Base-by-base conservation (phyloP, 2,329 filamentous ascomycete species). In the Fusarium camptoceras region DNA sequence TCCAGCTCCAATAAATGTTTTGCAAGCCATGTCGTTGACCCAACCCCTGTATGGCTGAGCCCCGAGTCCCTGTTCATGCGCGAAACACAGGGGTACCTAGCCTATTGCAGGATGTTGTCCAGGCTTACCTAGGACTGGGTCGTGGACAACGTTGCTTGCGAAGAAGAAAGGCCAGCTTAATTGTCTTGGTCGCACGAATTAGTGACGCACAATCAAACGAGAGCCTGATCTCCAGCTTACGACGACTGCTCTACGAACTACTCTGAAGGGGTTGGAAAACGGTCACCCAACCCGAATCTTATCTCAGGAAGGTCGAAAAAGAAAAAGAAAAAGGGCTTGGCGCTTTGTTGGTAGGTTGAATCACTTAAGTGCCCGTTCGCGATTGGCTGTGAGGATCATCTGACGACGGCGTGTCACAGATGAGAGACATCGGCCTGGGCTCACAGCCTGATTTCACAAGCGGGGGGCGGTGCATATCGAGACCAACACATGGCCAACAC, bases 381-480 rank as follows among this genome's bases (percentile, higher is more conserved):
- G 25, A 4, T 27, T 20, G 11, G 55, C 28, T 22, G 44, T 18
- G 44, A 46, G 8, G 16, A 25, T 44, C 60, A 25, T 66, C 42
- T 53, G 47, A 65, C 24, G n/a, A 25, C 8, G 8, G 16, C 43
- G 51, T 51, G 27, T 37, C 41, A 42, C 62, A 42, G 41, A 24
- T 47, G 18, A 50, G 22, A 28, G 11, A 15, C 18, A 27, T 9
- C 24, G 15, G 18, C 24, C 12, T 30, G 9, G 7, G 4, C 20
- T 43, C 20, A 9, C 27, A 59, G 63, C 60, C 60, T 65, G 42
- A 41, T 59, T 44, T n/a, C 14, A 20, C 16, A 54, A 46, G 63
- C 30, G 54, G 63, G 51, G 42, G 39, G 27, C 28, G 5, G 7
- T 43, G 59, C 47, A 56, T 42, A 12, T 43, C n/a, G 14, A 22